phyloP scores from a whole-genome alignment of 2,329 filamentous ascomycete species.

The Sarocladium brachiariae region DNA sequence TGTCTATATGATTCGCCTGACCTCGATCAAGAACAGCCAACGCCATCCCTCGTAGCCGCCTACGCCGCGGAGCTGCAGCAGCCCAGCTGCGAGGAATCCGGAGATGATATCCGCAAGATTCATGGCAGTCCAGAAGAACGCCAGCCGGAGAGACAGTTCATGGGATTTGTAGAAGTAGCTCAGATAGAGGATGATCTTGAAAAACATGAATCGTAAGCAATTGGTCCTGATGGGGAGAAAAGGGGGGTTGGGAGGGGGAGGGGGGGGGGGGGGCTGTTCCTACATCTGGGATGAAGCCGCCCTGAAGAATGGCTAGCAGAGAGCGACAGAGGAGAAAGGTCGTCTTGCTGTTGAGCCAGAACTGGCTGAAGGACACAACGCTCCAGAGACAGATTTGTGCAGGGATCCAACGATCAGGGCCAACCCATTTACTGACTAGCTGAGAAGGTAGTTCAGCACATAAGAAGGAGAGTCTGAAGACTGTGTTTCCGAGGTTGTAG shows the following conservation, averaged over 20 bases:
- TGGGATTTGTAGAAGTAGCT: conserved; percentile 66
- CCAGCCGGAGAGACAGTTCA: conserved; percentile 60
- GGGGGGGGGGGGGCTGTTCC: no score
- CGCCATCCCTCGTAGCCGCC: conserved; percentile 45
- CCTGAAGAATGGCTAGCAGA: conserved; percentile 28
- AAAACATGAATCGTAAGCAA: no score
- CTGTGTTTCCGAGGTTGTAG: conserved; percentile 26
- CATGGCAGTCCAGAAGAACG: conserved; percentile 58
- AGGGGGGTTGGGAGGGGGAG: no score
- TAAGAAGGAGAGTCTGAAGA: conserved; percentile 26
- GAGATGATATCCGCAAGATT: conserved; percentile 37
- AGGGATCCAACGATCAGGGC: conserved; percentile 54
- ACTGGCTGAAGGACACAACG: conserved; percentile 36
- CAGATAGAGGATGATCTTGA: conserved; percentile 17
- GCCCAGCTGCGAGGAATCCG: conserved; percentile 37
- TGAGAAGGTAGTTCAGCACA: conserved; percentile 47
- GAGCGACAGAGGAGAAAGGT: conserved; percentile 27
- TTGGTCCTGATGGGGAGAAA: no score
- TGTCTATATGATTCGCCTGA: no score
- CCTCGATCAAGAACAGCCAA: conserved; percentile 52
- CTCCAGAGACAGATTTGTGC: conserved; percentile 51
- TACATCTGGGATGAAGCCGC: conserved; percentile 33
- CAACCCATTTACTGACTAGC: conserved; percentile 50
- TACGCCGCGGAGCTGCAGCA: conserved; percentile 43
- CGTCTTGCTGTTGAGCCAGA: conserved; percentile 24